Evolutionary conservation across 176 grass and related monocot species (phyloP).

Genomic region (Lolium rigidum): DNA sequence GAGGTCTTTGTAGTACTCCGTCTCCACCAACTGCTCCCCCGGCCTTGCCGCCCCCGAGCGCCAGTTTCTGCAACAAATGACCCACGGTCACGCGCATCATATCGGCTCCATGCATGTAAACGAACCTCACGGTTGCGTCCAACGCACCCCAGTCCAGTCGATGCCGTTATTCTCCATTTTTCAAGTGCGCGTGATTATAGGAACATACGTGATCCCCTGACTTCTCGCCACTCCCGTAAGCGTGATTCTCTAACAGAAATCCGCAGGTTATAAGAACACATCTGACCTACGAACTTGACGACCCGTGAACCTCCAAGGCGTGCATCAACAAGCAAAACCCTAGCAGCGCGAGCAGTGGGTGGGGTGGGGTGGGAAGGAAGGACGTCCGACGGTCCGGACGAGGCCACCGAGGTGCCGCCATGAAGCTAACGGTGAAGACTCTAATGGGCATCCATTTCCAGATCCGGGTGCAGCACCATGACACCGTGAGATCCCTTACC

Average conservation of each 20-base stretch:
- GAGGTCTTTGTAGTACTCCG: constrained; percentile 89
- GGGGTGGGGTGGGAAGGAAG: neutral
- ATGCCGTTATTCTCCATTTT: too few relatives aligned
- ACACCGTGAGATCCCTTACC: constrained; percentile 63
- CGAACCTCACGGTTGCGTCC: too few relatives aligned
- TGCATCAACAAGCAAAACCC: constrained; percentile 47
- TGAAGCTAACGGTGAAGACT: constrained; percentile 96
- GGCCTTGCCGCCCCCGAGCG: constrained; percentile 50
- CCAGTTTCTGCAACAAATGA: constrained; percentile 51
- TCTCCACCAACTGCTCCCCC: constrained; percentile 78
- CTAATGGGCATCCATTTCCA: constrained; percentile 91
- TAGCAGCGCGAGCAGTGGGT: constrained; percentile 23
- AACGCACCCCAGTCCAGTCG: too few relatives aligned
- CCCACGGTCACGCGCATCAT: neutral
- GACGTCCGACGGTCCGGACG: neutral
- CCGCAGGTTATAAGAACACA: too few relatives aligned
- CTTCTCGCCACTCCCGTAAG: too few relatives aligned
- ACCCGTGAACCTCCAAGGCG: neutral
- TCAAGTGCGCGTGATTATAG: too few relatives aligned
- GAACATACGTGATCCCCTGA: too few relatives aligned
- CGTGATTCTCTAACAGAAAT: too few relatives aligned
- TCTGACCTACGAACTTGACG: too few relatives aligned
- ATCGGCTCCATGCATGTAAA: too few relatives aligned
- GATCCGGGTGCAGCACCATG: constrained; percentile 75
- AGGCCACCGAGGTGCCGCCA: constrained; percentile 28